These are phyloP conservation scores for Xylariaceae sp. DNA, from an alignment of 2,329 filamentous ascomycete species.

Conservation along the genomic window DNA sequence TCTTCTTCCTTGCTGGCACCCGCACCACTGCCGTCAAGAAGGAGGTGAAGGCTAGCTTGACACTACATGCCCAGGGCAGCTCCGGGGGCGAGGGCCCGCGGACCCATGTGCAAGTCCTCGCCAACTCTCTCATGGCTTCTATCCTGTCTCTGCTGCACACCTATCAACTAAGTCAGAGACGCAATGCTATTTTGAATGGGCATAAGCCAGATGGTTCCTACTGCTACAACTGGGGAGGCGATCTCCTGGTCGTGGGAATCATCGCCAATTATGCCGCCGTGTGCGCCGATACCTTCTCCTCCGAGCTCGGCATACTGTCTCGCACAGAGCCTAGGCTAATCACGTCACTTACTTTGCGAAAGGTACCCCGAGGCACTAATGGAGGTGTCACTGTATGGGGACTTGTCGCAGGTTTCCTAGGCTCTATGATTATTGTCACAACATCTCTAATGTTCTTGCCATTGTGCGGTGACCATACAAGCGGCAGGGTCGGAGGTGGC, in stretches of 20 bases:
- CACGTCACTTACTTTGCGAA: constrained; percentile 76
- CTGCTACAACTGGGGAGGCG: constrained; percentile 67
- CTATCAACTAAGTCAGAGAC: constrained; percentile 61
- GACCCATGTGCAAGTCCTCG: constrained; percentile 86
- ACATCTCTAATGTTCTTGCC: constrained; percentile 71
- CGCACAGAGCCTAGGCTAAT: constrained; percentile 80
- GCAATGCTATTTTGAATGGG: constrained; percentile 47
- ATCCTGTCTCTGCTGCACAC: constrained; percentile 66
- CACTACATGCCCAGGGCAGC: constrained; percentile 75
- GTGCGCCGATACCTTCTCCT: constrained; percentile 91
- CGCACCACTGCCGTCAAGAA: constrained; percentile 89
- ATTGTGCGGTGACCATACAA: constrained; percentile 61
- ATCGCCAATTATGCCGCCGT: constrained; percentile 89
- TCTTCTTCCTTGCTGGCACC: constrained; percentile 89
- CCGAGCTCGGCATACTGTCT: constrained; percentile 91
- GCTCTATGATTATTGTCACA: constrained; percentile 74
- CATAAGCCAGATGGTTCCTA: constrained; percentile 46
- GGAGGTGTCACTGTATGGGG: constrained; percentile 85
- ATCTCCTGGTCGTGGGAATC: constrained; percentile 69
- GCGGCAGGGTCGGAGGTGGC: constrained; percentile 50
- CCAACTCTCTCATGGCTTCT: constrained; percentile 83
- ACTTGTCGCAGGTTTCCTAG: constrained; percentile 74
- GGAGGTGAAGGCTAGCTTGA: constrained; percentile 81
- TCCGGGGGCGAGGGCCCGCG: constrained; percentile 81
- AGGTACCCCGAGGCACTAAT: constrained; percentile 90